Base-by-base conservation (phyloP, 1,139 yeast species). In the Yamadazyma songkhlaensis region DNA sequence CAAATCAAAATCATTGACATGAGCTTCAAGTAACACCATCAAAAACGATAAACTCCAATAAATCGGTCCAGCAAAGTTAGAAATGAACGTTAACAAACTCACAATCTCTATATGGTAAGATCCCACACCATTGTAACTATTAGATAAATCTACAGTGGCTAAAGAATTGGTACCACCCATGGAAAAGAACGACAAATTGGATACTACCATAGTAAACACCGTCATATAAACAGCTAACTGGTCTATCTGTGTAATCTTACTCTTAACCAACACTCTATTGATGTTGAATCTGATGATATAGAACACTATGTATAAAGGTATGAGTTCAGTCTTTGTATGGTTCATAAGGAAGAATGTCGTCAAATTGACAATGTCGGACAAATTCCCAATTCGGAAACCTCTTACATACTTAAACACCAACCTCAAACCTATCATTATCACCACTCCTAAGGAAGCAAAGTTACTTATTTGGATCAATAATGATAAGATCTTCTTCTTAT, bases 111-210 rank as follows among this genome's bases (percentile, higher is more conserved):
- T 75, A 46, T 83, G 78, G 54, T 89, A 94, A 27, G 73, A 59
- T 25, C 70, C 72, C 5, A 90, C 70, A 0, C 98, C 98, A 55
- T 92, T 92, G 57, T 92, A 92, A 1, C 97, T 90, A 55, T 92
- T 89, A 0, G 96, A 79, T 22, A 92, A 69, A 51, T 92, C 97
- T 17, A 92, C 81, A 0, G 97, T 84, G 0, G 97, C 94, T 49
- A 92, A 72, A 35, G 96, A 89, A 54, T 92, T 92, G 1, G 97
- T 89, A 39, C 87, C 88, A 0, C 97, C 97, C 61, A 84, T 74
- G 9, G 88, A 86, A 62, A 87, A 92, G 54, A 90, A 92, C 0
- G 92, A 67, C 33, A 88, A 66, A 48, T 87, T 82, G 54, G 89
- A 95, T 34, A 87, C 50, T 37, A 68, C 52, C 12, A 70, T 36